phyloP scores from a whole-genome alignment of 768 basidiomycete species.

The Phlebiopsis flavidoalba region DNA sequence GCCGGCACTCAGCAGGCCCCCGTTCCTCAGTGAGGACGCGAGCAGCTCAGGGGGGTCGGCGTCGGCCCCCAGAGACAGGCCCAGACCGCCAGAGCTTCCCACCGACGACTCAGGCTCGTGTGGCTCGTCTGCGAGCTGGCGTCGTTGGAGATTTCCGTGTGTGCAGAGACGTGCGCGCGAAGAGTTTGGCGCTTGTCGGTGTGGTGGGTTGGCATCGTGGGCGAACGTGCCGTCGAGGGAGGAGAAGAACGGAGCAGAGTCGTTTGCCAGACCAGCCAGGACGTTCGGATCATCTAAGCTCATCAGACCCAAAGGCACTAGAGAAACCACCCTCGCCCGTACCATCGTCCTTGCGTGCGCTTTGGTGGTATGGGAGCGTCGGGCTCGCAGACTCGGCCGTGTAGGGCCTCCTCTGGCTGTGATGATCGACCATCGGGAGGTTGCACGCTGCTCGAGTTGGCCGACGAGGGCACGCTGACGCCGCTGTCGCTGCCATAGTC shows the following conservation, averaged over 20 bases:
- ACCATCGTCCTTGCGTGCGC: constrained; percentile 14
- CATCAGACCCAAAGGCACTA: constrained; percentile 67
- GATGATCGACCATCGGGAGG: constrained; percentile 33
- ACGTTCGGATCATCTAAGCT: constrained; percentile 70
- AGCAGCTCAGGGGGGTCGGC: constrained; percentile 26
- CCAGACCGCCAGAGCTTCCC: constrained; percentile 18
- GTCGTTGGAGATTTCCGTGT: constrained; percentile 1
- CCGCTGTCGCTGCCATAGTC: constrained; percentile 38
- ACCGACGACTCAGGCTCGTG: constrained; percentile 7
- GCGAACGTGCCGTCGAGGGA: constrained; percentile 5
- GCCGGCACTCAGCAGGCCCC: constrained; percentile 12
- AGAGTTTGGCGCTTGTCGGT: constrained; percentile 2
- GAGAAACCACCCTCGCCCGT: constrained; percentile 30
- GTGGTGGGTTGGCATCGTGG: neutral
- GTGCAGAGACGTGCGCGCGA: constrained; percentile 8
- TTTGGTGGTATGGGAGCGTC: constrained; percentile 2
- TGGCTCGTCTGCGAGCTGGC: constrained; percentile 17
- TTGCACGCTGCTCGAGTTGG: constrained; percentile 48
- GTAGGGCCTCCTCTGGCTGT: constrained; percentile 8
- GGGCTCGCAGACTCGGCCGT: constrained; percentile 4
- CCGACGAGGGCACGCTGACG: constrained; percentile 45
- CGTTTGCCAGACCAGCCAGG: constrained; percentile 53
- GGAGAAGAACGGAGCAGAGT: constrained; percentile 62
- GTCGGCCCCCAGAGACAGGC: constrained; percentile 32
- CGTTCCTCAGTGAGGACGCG: constrained; percentile 19